Conservation (phyloP, 192 early-diverging fungal genomes). For the Gryganskiella cystojenkinii region DNA sequence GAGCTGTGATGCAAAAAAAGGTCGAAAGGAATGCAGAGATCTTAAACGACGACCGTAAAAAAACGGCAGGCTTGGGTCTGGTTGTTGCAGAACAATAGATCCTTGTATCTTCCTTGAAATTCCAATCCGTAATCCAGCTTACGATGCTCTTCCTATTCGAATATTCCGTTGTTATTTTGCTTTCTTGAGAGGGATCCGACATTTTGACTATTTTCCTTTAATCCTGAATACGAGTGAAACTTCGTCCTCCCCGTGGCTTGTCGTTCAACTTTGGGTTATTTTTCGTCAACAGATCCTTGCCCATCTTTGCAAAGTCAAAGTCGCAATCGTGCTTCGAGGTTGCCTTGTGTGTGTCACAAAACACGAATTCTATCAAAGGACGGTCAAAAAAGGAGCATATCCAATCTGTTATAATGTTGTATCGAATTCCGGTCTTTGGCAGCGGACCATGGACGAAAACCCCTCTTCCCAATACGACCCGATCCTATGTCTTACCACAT, state of each 20-base stretch:
- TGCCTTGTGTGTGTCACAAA: slow-evolving; percentile 79
- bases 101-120: no score
- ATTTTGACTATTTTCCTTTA: neutral
- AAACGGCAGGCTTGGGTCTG: no score
- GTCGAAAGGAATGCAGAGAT: no score
- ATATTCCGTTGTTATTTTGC: neutral
- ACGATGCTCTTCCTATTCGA: no score
- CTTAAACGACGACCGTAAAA: no score
- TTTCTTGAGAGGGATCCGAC: neutral
- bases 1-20: no score
- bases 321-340: slow-evolving; percentile 81
- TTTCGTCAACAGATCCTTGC: slow-evolving; percentile 75
- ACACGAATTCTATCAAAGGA: slow-evolving; percentile 69
- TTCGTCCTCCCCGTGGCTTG: slow-evolving; percentile 78
- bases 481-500: slow-evolving; percentile 65
- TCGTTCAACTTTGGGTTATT: slow-evolving; percentile 82
- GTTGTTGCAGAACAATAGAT: no score
- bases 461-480: no score
- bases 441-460: no score
- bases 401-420: no score
- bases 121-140: no score
- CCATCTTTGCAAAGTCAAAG: slow-evolving; percentile 80
- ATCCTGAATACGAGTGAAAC: slow-evolving; percentile 74
- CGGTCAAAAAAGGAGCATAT: neutral
- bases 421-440: no score